Percentiles rank a stretch among this genome's conserved stretches.
Evolutionary conservation across 164 flowering plant species (phyloP).

Genomic region (Tetracentron sinense): DNA sequence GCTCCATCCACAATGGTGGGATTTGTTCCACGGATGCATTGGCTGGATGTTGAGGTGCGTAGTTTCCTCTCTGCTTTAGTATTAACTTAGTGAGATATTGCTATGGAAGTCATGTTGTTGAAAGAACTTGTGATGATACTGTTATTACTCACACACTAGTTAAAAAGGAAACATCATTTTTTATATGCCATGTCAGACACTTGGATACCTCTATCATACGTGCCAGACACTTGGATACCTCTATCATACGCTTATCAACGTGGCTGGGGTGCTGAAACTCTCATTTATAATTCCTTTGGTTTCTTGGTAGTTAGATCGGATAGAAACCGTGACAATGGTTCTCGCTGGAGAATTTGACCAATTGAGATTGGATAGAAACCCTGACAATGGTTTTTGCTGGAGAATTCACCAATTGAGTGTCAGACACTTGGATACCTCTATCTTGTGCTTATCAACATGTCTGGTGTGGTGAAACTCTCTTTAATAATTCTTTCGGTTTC

Average conservation of each 20-base stretch:
- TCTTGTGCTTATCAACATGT: too few relatives aligned
- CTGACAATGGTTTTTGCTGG: too few relatives aligned
- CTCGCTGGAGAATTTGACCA: too few relatives aligned
- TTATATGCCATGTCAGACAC: too few relatives aligned
- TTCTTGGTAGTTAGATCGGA: neutral
- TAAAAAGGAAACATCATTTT: too few relatives aligned
- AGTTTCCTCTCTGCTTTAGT: neutral
- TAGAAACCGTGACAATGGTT: neutral
- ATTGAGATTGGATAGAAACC: too few relatives aligned
- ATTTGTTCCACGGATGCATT: constrained; percentile 53
- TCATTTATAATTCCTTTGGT: neutral
- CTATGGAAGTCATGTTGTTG: neutral
- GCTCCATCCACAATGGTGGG: constrained; percentile 56
- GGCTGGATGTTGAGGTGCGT: constrained; percentile 38
- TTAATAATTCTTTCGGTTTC: too few relatives aligned
- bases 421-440: too few relatives aligned
- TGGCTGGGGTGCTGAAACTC: neutral
- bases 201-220: too few relatives aligned
- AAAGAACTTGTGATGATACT: neutral
- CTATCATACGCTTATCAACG: neutral
- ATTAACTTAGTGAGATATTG: neutral
- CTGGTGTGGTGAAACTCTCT: too few relatives aligned
- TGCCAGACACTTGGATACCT: too few relatives aligned
- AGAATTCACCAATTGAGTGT: too few relatives aligned
- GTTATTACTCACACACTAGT: neutral